Evolutionary conservation across 371 early-diverging fungal genomes (phyloP), one percentile per base, ranked within the genome.

Genomic region (Mortierella sp.): DNA sequence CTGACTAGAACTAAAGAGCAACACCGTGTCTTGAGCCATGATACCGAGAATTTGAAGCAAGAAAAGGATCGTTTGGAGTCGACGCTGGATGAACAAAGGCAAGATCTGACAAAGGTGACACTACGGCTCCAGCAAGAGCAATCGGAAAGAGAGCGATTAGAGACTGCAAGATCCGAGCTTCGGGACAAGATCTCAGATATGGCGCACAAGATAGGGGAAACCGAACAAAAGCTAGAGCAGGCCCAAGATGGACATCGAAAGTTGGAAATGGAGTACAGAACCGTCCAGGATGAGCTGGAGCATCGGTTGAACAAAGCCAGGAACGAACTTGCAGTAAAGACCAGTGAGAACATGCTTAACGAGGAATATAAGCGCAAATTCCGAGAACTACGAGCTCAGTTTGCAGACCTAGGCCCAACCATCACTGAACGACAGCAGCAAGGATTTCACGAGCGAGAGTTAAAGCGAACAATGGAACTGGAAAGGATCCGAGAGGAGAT

Each of bases 261-360:
- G 13, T 9, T 68, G 42, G 71, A 80, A 37, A 71, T 68, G 61
- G 81, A 80, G 42, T 67, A 70, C 47, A 66, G 65, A 62, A 71
- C 81, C 9, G 57, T 71, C 5, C 75, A 80, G 26, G 81, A 80
- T n/a, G 81, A 80, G 49, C 59, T 80, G 3, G 81, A 80, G 26
- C 45, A 62, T 26, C 81, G 68, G 34, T 28, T 80, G 47, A 64
- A 23, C 69, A 74, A 75, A 61, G 43, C 58, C 28, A 68, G 66
- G 34, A 68, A 37, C 35, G 81, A 80, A 0, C 68, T 80, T 19
- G 61, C 68, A 4, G 45, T 68, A 61, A 75, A 75, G 62, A 70
- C 75, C 17, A 66, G 47, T 23, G 75, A 80, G 37, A 75, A 70
- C 57, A 53, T 49, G 58, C 58, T 70, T 15, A 67, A 70, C 12